A percentile compares a stretch with the other conserved stretches of the same genome.
These are phyloP conservation scores for Eucalyptus caleyi DNA, from an alignment of 345 rosid genomes.

Conservation along the genomic window DNA sequence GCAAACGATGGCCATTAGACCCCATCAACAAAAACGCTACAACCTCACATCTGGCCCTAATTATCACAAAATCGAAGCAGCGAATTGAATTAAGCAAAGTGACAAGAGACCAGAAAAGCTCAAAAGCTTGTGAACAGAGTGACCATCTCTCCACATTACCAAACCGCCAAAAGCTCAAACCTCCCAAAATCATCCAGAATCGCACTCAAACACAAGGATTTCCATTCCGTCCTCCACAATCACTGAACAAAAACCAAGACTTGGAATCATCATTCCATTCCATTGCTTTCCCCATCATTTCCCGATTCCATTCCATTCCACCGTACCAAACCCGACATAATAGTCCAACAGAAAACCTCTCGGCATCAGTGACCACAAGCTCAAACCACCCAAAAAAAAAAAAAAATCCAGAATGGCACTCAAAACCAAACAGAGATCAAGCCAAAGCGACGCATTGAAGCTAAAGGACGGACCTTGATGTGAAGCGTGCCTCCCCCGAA, in stretches of 20 bases:
- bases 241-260: neutral
- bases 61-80: neutral
- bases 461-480: slow-evolving; percentile 34
- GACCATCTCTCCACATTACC: neutral
- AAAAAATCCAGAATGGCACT: neutral
- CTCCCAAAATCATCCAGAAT: neutral
- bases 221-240: neutral
- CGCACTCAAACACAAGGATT: neutral
- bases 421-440: neutral
- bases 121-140: neutral
- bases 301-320: neutral
- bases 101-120: neutral
- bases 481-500: slow-evolving; percentile 97
- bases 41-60: neutral
- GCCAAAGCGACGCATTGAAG: neutral
- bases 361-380: neutral
- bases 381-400: neutral
- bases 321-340: neutral
- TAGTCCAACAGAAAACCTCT: neutral
- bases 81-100: neutral
- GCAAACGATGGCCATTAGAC: neutral
- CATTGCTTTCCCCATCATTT: neutral
- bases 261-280: neutral
- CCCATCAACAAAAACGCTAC: neutral
- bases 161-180: neutral